A percentile compares a stretch with the other conserved stretches of the same genome.
Evolutionary conservation across 345 rosid species (phyloP).

Genomic region (Pistacia atlantica): DNA sequence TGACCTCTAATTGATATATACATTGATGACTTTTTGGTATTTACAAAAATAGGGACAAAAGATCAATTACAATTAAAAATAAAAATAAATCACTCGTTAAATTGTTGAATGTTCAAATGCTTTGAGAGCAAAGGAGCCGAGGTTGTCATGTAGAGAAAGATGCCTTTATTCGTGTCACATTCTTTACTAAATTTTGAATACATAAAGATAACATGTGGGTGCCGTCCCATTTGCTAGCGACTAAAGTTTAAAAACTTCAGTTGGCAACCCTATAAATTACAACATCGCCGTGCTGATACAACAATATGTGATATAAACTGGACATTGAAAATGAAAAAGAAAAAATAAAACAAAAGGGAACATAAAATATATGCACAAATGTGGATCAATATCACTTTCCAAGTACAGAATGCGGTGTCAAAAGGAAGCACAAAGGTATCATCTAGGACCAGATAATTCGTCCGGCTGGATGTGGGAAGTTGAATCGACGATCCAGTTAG

Average conservation of each 20-base stretch:
- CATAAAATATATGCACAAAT: slow-evolving; percentile 42
- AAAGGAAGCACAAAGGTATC: slow-evolving; percentile 21
- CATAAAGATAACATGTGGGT: slow-evolving; percentile 28
- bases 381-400: slow-evolving; percentile 13
- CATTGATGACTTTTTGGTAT: no score
- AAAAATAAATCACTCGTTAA: no score
- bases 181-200: slow-evolving; percentile 27
- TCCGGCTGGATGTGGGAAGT: slow-evolving; percentile 64
- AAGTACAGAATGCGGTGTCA: slow-evolving; percentile 22
- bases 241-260: slow-evolving; percentile 27
- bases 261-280: slow-evolving; percentile 37
- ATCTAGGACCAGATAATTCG: slow-evolving; percentile 86
- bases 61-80: no score
- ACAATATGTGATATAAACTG: slow-evolving; percentile 24
- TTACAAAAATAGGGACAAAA: no score
- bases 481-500: slow-evolving; percentile 67
- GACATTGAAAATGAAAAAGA: slow-evolving; percentile 9
- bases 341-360: neutral
- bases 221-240: slow-evolving; percentile 23
- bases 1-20: no score
- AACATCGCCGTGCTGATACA: slow-evolving; percentile 22
- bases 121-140: neutral
- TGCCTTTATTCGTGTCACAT: slow-evolving; percentile 26
- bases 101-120: no score
- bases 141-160: neutral